phyloP scores from a whole-genome alignment of 202 grass and related monocot species.

The Zizania palustris region DNA sequence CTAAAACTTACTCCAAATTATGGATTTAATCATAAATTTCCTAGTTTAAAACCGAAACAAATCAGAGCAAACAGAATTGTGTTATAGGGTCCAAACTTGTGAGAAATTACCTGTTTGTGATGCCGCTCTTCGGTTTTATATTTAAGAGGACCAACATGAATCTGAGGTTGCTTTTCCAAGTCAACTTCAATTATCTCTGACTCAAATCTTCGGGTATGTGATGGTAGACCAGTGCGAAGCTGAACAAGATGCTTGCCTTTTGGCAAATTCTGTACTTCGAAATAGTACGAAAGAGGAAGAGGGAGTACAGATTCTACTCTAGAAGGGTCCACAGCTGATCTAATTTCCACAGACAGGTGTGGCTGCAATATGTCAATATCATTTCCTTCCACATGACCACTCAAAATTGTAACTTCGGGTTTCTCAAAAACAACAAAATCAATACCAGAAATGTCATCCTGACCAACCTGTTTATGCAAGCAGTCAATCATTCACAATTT shows the following conservation, averaged over 20 bases:
- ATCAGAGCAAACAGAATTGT: not conserved
- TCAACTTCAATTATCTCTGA: slow-evolving; percentile 86
- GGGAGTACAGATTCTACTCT: slow-evolving; percentile 74
- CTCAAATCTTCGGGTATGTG: slow-evolving; percentile 69
- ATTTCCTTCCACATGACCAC: slow-evolving; percentile 76
- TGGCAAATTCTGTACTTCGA: slow-evolving; percentile 79
- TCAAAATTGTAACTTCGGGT: slow-evolving; percentile 75
- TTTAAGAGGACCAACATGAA: slow-evolving; percentile 86
- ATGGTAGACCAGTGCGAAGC: slow-evolving; percentile 72
- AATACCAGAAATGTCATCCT: slow-evolving; percentile 70
- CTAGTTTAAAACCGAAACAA: slow-evolving; percentile 13
- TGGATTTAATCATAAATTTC: slow-evolving; percentile 21
- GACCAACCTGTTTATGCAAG: slow-evolving; percentile 62
- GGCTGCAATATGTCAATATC: slow-evolving; percentile 58
- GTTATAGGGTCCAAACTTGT: slow-evolving; percentile 15
- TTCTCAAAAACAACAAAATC: slow-evolving; percentile 92
- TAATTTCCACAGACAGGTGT: slow-evolving; percentile 87
- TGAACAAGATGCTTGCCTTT: slow-evolving; percentile 81
- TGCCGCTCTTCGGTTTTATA: slow-evolving; percentile 72
- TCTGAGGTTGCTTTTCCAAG: slow-evolving; percentile 80
- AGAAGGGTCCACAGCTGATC: slow-evolving; percentile 68
- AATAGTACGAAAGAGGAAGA: slow-evolving; percentile 81
- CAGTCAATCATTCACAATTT: slow-evolving; percentile 19
- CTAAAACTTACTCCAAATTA: slow-evolving; percentile 18
- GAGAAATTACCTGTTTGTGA: slow-evolving; percentile 77